These are phyloP conservation scores for Micromonas pusilla DNA, from an alignment of 139 green algal species.

Conservation along the genomic window DNA sequence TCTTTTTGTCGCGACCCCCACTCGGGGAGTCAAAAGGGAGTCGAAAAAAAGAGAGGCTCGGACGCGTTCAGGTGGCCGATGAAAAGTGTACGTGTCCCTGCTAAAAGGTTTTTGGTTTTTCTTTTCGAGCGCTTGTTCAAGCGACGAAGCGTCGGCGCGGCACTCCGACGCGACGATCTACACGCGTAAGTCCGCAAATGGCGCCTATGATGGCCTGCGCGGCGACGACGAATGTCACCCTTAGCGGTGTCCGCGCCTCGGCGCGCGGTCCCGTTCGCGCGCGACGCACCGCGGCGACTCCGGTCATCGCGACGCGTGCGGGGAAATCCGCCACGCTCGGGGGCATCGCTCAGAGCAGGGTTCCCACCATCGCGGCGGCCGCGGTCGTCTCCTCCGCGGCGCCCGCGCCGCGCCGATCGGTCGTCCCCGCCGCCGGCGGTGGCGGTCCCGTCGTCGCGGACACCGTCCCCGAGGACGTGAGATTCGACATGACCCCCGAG, in stretches of 20 bases:
- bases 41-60: too few relatives aligned
- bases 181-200: not conserved
- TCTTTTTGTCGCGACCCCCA: too few relatives aligned
- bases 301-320: not conserved
- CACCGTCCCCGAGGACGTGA: not conserved
- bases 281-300: not conserved
- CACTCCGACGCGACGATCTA: too few relatives aligned
- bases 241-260: not conserved
- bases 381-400: not conserved
- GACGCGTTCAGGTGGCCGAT: too few relatives aligned
- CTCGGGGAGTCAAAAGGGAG: too few relatives aligned
- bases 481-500: constrained; percentile 9
- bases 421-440: not conserved
- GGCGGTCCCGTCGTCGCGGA: constrained; percentile 2
- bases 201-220: not conserved
- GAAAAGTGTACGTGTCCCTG: too few relatives aligned
- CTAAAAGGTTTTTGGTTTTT: too few relatives aligned
- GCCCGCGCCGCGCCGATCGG: too few relatives aligned
- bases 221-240: not conserved
- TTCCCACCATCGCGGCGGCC: not conserved
- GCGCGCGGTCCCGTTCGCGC: not conserved
- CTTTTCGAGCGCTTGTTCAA: too few relatives aligned
- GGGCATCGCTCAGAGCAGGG: not conserved
- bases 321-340: not conserved
- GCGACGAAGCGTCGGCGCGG: too few relatives aligned